These are phyloP conservation scores for Vaccinium myrtillus DNA, from an alignment of 148 eudicot genomes.

Conservation along the genomic window DNA sequence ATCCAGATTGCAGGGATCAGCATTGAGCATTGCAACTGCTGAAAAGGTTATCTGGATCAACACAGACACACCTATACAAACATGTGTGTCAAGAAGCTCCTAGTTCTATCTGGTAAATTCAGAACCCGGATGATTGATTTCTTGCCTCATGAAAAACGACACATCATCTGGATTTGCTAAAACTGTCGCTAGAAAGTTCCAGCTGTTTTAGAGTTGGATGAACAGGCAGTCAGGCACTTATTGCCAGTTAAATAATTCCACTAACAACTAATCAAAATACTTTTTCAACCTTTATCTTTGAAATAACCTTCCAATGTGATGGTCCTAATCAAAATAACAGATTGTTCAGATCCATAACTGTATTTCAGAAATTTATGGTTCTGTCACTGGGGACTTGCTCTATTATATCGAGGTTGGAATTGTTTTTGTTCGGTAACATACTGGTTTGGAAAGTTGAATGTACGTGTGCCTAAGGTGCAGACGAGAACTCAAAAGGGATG, in stretches of 20 bases:
- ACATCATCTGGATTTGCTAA: background rate
- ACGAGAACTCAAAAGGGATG: background rate
- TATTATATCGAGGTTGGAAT: too few species aligned
- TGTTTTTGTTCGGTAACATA: too few species aligned
- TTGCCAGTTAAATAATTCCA: constrained; percentile 3
- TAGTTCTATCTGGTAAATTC: constrained; percentile 27
- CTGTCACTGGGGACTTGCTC: too few species aligned
- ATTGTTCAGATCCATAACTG: background rate
- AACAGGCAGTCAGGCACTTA: background rate
- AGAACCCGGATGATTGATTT: constrained; percentile 29
- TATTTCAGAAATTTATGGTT: too few species aligned
- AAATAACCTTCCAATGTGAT: background rate
- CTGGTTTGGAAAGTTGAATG: too few species aligned
- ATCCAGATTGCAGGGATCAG: constrained; percentile 47
- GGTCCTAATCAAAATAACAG: background rate
- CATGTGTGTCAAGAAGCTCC: constrained; percentile 31
- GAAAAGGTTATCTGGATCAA: constrained; percentile 36
- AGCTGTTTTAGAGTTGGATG: background rate
- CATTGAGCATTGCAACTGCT: constrained; percentile 37
- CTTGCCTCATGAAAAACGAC: constrained; percentile 26
- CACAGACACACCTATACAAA: constrained; percentile 23
- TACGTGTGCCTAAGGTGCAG: background rate
- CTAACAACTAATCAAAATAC: background rate
- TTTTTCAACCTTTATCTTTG: background rate
- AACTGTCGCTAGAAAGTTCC: background rate